phyloP scores from a whole-genome alignment of 2,329 filamentous ascomycete genomes.

The Plectosphaerella plurivora region DNA sequence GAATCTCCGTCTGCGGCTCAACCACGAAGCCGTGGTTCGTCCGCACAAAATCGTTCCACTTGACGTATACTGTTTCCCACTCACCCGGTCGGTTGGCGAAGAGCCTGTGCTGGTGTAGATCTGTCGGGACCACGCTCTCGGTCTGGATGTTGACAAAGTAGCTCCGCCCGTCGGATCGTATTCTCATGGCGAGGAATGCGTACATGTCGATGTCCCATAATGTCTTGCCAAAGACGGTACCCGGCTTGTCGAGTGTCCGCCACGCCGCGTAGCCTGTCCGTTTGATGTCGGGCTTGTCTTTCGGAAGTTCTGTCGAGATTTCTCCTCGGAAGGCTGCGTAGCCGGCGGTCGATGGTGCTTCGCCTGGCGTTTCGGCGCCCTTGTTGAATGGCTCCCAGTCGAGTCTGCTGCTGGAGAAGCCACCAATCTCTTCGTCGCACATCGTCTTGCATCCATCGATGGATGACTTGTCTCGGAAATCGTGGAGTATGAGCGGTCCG shows the following conservation, averaged over 20 bases:
- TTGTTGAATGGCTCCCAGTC: constrained; percentile 48
- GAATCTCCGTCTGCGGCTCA: constrained; percentile 86
- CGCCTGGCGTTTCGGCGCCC: not conserved
- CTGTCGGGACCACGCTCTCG: constrained; percentile 88
- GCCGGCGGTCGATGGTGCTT: constrained; percentile 13
- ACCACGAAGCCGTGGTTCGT: constrained; percentile 91
- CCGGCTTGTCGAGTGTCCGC: constrained; percentile 71
- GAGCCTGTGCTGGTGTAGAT: constrained; percentile 90
- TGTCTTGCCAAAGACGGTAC: constrained; percentile 80
- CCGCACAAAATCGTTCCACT: constrained; percentile 88
- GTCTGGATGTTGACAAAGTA: constrained; percentile 97
- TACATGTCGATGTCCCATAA: constrained; percentile 91
- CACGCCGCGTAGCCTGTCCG: constrained; percentile 87
- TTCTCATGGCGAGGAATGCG: constrained; percentile 76
- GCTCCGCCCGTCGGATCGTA: constrained; percentile 85
- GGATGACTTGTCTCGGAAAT: constrained; percentile 50
- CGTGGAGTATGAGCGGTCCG: constrained; percentile 59
- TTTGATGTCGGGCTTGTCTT: constrained; percentile 67
- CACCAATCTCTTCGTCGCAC: constrained; percentile 82
- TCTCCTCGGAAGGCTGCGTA: constrained; percentile 81
- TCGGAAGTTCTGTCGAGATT: constrained; percentile 82
- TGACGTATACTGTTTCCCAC: constrained; percentile 94
- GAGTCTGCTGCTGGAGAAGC: constrained; percentile 71
- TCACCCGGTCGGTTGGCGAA: constrained; percentile 74
- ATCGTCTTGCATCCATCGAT: constrained; percentile 66